Percentiles rank a stretch among this genome's conserved stretches.
These are phyloP conservation scores for Dendrobium huoshanense DNA, from an alignment of 106 monocot species.

Conservation along the genomic window DNA sequence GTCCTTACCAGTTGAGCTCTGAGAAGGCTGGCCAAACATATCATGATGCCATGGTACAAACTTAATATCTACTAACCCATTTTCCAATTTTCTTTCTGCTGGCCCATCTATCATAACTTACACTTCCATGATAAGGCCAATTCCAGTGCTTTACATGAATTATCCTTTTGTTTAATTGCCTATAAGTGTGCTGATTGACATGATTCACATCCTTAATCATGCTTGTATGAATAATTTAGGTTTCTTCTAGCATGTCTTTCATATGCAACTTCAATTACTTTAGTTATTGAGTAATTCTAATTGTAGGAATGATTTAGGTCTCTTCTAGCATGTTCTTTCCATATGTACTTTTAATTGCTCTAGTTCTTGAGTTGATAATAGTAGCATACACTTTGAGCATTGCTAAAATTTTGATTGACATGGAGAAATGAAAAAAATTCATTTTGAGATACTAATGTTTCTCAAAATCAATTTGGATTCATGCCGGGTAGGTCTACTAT, in stretches of 20 bases:
- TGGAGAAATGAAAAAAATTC: neutral
- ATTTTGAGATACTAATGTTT: too few relatives aligned
- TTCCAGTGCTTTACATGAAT: too few relatives aligned
- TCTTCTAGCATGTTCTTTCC: neutral
- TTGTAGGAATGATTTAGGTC: too few relatives aligned
- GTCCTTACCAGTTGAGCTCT: conserved; percentile 94
- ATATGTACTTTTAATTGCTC: neutral
- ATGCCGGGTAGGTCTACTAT: too few relatives aligned
- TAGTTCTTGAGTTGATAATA: neutral
- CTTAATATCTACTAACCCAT: neutral
- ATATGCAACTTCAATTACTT: neutral
- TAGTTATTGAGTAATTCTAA: neutral
- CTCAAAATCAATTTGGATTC: too few relatives aligned
- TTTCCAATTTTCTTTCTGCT: neutral
- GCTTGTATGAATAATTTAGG: too few relatives aligned
- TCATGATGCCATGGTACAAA: conserved; percentile 68
- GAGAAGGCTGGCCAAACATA: conserved; percentile 73
- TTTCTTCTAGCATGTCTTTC: neutral
- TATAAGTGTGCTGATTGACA: neutral
- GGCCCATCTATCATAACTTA: too few relatives aligned
- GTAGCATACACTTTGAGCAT: neutral
- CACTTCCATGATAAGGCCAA: too few relatives aligned
- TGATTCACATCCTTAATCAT: neutral
- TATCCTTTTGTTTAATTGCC: neutral
- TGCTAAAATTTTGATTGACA: neutral